These are phyloP conservation scores for Curvularia hawaiiensis DNA, from an alignment of 2,329 filamentous ascomycete species.

Conservation along the genomic window DNA sequence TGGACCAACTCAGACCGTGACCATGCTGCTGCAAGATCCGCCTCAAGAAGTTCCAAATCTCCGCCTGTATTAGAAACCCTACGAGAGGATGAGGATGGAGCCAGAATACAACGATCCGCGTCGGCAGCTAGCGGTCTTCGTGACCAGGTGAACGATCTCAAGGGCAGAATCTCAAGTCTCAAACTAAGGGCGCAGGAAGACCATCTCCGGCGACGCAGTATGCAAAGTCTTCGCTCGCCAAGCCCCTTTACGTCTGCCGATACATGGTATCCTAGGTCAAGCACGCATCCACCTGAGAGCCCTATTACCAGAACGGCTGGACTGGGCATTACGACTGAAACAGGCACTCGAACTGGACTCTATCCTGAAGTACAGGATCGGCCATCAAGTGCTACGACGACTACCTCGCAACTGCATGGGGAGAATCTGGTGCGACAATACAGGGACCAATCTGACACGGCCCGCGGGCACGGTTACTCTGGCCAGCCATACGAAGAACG, in stretches of 20 bases:
- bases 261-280: constrained; percentile 57
- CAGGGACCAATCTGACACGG: constrained; percentile 1
- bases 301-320: constrained; percentile 37
- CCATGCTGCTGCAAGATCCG: constrained; percentile 36
- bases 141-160: constrained; percentile 83
- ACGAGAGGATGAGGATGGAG: constrained; percentile 46
- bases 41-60: constrained; percentile 48
- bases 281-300: constrained; percentile 31
- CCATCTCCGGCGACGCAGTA: constrained; percentile 74
- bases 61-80: constrained; percentile 49
- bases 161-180: constrained; percentile 80
- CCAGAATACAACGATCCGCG: constrained; percentile 63
- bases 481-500: constrained; percentile 29
- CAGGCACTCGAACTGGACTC: constrained; percentile 29
- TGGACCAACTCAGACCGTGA: constrained; percentile 34
- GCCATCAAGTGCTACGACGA: constrained; percentile 19
- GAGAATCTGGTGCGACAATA: constrained; percentile 20
- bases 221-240: constrained; percentile 74
- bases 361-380: constrained; percentile 22
- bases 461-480: constrained; percentile 8
- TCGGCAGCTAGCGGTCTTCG: constrained; percentile 77
- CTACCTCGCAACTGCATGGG: constrained; percentile 24
- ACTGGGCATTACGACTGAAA: constrained; percentile 37
- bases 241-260: constrained; percentile 81
- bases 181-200: constrained; percentile 81